Evolutionary conservation across 1,139 yeast genomes (phyloP).

Genomic region (Citeromyces siamensis): DNA sequence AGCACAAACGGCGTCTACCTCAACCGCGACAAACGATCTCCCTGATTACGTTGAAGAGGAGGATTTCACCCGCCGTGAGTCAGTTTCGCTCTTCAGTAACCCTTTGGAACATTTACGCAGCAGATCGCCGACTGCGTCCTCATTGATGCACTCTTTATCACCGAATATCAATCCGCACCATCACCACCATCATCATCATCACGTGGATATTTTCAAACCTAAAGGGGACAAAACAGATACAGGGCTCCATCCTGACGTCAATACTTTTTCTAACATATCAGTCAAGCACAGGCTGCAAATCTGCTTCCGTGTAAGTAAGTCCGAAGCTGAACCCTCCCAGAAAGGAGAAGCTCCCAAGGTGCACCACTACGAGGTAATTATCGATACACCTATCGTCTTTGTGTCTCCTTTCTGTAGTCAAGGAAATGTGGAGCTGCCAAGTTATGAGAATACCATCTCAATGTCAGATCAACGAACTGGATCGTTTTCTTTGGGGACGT

Average conservation of each 20-base stretch:
- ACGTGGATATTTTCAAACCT: neutral
- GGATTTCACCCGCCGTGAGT: slow-evolving; percentile 10
- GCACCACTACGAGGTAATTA: slow-evolving; percentile 82
- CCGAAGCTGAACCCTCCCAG: slow-evolving; percentile 22
- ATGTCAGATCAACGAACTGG: slow-evolving; percentile 7
- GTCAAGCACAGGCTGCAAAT: slow-evolving; percentile 70
- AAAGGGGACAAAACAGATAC: slow-evolving; percentile 2
- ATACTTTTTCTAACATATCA: slow-evolving; percentile 50
- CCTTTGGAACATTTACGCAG: neutral
- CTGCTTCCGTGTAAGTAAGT: slow-evolving; percentile 63
- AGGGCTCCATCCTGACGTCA: slow-evolving; percentile 49
- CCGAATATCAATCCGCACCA: neutral
- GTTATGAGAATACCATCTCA: slow-evolving; percentile 28
- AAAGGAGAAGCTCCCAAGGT: slow-evolving; percentile 41
- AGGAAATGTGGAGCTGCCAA: slow-evolving; percentile 61
- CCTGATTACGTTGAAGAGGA: slow-evolving; percentile 10
- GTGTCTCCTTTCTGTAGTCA: slow-evolving; percentile 62
- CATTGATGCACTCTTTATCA: neutral
- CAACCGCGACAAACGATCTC: slow-evolving; percentile 13
- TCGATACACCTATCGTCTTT: slow-evolving; percentile 72
- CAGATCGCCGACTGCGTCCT: neutral
- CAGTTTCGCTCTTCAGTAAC: neutral
- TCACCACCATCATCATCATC: neutral
- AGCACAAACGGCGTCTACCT: slow-evolving; percentile 8
- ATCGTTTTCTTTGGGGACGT: neutral